These are phyloP conservation scores for Nicotiana tabacum DNA, from an alignment of 257 asterid species.

Conservation along the genomic window DNA sequence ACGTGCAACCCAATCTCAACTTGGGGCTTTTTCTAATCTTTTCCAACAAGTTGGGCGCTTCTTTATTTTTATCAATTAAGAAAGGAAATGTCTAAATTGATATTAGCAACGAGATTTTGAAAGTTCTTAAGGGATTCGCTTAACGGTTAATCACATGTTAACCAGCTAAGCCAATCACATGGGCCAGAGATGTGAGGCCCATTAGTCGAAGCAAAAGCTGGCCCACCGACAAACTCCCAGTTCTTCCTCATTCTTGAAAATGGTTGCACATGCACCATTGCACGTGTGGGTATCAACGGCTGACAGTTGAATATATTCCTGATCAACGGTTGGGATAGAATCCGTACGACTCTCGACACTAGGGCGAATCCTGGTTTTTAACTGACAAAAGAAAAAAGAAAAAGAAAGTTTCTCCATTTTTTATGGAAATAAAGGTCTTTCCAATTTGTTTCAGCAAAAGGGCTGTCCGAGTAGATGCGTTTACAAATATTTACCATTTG, in stretches of 20 bases:
- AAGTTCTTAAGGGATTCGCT: background rate
- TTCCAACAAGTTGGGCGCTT: background rate
- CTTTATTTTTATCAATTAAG: too few species aligned
- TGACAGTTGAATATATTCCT: background rate
- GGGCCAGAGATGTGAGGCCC: slow-evolving; percentile 23
- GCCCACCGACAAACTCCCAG: slow-evolving; percentile 11
- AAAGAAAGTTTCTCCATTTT: background rate
- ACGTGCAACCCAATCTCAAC: slow-evolving; percentile 3
- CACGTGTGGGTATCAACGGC: slow-evolving; percentile 32
- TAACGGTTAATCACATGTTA: slow-evolving; percentile 32
- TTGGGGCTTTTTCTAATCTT: background rate
- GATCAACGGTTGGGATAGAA: slow-evolving; percentile 10
- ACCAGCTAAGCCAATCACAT: slow-evolving; percentile 38
- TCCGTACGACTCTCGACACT: background rate
- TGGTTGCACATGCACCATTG: slow-evolving; percentile 20
- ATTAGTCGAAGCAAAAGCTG: slow-evolving; percentile 14
- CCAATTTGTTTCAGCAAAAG: too few species aligned
- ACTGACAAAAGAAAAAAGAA: background rate
- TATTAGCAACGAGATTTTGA: background rate
- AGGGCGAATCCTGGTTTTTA: background rate
- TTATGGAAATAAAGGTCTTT: too few species aligned
- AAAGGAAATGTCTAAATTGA: background rate
- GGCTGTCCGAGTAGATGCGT: too few species aligned
- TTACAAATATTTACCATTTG: too few species aligned
- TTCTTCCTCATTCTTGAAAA: slow-evolving; percentile 15